Evolutionary conservation across 169 alveolate species (phyloP).

Genomic region (Cryptosporidium sp.): DNA sequence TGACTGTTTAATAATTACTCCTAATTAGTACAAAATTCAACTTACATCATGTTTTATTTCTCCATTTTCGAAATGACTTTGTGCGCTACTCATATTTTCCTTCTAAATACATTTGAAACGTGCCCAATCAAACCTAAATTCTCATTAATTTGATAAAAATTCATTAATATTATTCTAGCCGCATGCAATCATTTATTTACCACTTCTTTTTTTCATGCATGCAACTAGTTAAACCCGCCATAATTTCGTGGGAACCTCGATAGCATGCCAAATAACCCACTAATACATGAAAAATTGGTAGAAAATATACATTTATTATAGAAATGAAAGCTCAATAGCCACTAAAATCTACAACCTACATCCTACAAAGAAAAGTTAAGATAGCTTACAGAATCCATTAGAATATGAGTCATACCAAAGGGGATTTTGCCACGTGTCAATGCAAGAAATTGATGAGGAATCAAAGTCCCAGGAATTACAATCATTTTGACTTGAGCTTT

Average conservation of each 20-base stretch:
- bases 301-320: constrained; percentile 7
- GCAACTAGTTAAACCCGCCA: background rate
- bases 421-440: constrained; percentile 71
- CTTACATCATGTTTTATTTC: constrained; percentile 50
- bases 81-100: constrained; percentile 7
- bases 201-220: constrained; percentile 20
- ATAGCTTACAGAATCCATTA: constrained; percentile 61
- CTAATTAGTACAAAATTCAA: background rate
- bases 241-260: background rate
- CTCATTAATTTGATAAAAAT: background rate
- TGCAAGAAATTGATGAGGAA: constrained; percentile 48
- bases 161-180: background rate
- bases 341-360: constrained; percentile 16
- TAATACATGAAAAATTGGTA: background rate
- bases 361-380: constrained; percentile 10
- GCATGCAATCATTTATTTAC: constrained; percentile 1
- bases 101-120: background rate
- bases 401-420: constrained; percentile 66
- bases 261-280: background rate
- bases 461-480: constrained; percentile 74
- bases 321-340: background rate
- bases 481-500: constrained; percentile 53
- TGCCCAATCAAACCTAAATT: background rate
- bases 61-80: constrained; percentile 12
- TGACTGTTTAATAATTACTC: background rate